Evolutionary conservation across 306 rosid species (phyloP), one percentile per base, ranked within the genome.

Genomic region (Acacia melanoxylon): DNA sequence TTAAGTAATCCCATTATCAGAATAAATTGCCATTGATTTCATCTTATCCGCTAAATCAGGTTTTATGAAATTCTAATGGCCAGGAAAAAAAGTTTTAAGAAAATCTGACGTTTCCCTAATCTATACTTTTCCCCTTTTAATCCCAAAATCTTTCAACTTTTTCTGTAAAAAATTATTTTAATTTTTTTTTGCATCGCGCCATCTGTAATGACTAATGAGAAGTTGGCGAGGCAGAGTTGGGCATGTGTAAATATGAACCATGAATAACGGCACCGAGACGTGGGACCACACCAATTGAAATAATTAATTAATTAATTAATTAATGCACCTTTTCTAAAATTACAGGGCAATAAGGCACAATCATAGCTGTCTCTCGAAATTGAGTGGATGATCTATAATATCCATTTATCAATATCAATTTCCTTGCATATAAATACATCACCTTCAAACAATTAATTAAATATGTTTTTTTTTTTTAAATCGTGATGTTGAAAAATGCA

Each of bases 271-370:
- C 69, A 29, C 19, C 41, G 17, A 63, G 12, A 9, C 19, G 56
- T 78, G 74, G 83, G 80, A 83, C 80, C 83, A 49, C 24, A 59
- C 24, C 44, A 66, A 17, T 17, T 4, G 25, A 66, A 20, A 8
- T 9, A 56, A 2, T 19, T 54, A 54, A 7, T 11, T 59, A 22
- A 3, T 72, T 72, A 41, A 41, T 22, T 61, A 24, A 59, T 72
- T 54, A 42, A 41, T 40, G 15, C 24, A 5, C 42, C 70, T 14
- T 46, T 11, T 16, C n/a, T 17, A 5, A 54, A 9, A 17, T 79
- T 33, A 41, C 15, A 19, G 61, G 37, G 68, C 75, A 41, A 66
- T 20, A 6, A 4, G 63, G 35, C 66, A 73, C 56, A 78, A 44
- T 44, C 13, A n/a, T n/a, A 24, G 37, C 37, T 62, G 68, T 27